Evolutionary conservation across 768 basidiomycete species (phyloP).

Genomic region (Boletus rufocinnamomeus): DNA sequence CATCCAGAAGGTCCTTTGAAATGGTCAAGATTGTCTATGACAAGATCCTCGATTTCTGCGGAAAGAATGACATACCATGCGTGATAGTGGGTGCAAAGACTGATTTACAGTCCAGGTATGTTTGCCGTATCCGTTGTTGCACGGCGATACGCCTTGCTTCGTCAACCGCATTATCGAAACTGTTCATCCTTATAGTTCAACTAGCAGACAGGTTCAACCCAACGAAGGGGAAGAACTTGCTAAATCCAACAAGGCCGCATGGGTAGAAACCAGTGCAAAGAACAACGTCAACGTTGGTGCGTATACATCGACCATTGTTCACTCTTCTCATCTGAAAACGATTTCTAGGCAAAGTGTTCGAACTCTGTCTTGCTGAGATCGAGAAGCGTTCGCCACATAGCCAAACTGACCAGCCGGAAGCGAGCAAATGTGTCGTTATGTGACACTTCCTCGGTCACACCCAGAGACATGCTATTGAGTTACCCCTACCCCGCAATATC

Average conservation of each 20-base stretch:
- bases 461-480: conserved; percentile 28
- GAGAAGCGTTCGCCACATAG: conserved; percentile 68
- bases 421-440: conserved; percentile 56
- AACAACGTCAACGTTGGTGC: conserved; percentile 83
- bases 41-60: conserved; percentile 89
- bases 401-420: conserved; percentile 43
- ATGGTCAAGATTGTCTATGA: conserved; percentile 93
- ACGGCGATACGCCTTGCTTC: conserved; percentile 12
- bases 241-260: conserved; percentile 68
- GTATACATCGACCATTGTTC: conserved; percentile 37
- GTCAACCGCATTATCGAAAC: conserved; percentile 16
- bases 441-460: conserved; percentile 34
- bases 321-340: background rate
- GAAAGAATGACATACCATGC: conserved; percentile 82
- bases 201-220: conserved; percentile 69
- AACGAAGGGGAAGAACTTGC: conserved; percentile 79
- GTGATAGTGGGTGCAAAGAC: conserved; percentile 93
- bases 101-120: conserved; percentile 77
- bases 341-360: conserved; percentile 72
- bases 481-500: conserved; percentile 37
- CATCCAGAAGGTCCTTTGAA: conserved; percentile 86
- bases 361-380: conserved; percentile 80
- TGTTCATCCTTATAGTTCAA: conserved; percentile 35
- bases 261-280: conserved; percentile 89
- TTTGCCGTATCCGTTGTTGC: conserved; percentile 19